phyloP scores from a whole-genome alignment of 177 flowering plant genomes.

The Tripterygium wilfordii region DNA sequence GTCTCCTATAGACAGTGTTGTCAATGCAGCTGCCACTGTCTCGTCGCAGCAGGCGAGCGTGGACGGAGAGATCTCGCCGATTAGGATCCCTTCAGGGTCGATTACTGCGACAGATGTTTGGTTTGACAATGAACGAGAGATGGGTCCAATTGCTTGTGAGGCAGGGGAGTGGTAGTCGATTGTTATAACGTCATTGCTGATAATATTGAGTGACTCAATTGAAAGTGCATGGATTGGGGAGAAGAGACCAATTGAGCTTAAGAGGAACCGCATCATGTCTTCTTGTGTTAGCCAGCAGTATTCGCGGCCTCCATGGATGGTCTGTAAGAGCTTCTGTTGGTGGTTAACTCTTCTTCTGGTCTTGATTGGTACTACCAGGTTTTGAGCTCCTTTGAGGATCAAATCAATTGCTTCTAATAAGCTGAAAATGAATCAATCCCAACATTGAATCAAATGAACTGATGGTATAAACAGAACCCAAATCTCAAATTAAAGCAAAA shows the following conservation, averaged over 20 bases:
- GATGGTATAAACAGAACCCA: not conserved
- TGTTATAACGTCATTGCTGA: conserved; percentile 32
- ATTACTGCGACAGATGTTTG: conserved; percentile 80
- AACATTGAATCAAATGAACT: not conserved
- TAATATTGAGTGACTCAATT: conserved; percentile 52
- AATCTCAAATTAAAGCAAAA: not conserved
- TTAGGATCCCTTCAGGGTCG: conserved; percentile 43
- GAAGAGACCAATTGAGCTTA: conserved; percentile 70
- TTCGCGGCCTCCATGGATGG: conserved; percentile 44
- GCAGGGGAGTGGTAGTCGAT: conserved; percentile 63
- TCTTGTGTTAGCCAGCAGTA: conserved; percentile 90
- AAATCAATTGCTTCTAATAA: conserved; percentile 78
- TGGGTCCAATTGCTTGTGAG: conserved; percentile 35
- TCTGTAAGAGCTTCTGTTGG: conserved; percentile 18
- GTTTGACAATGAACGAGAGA: conserved; percentile 34
- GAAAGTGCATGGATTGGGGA: conserved; percentile 60
- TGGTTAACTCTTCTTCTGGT: conserved; percentile 36
- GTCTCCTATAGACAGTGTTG: conserved; percentile 76
- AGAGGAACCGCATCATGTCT: conserved; percentile 69
- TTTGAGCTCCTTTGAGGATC: conserved; percentile 74
- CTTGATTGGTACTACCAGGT: conserved; percentile 69
- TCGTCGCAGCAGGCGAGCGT: conserved; percentile 73
- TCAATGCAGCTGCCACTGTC: conserved; percentile 62
- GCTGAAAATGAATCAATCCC: conserved; percentile 28
- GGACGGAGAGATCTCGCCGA: conserved; percentile 87